These are phyloP conservation scores for Colletotrichum agaves DNA, from an alignment of 2,329 filamentous ascomycete species.

Conservation along the genomic window DNA sequence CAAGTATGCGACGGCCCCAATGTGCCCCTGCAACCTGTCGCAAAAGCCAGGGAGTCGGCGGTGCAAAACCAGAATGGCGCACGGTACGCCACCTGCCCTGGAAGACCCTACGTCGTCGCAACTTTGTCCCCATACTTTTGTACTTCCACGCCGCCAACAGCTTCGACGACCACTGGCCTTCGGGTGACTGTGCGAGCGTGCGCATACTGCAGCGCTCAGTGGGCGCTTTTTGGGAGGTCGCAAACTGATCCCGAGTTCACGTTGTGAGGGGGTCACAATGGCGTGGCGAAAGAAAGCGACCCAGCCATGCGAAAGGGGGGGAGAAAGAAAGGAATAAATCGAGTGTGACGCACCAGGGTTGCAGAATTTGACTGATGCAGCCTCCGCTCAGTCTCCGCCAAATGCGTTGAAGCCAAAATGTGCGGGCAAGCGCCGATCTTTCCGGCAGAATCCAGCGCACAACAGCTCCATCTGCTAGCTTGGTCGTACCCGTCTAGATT, in stretches of 20 bases:
- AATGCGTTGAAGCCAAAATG: conserved; percentile 33
- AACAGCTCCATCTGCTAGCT: conserved; percentile 26
- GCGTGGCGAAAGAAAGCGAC: conserved; percentile 35
- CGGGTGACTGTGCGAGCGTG: background rate
- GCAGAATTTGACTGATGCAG: conserved; percentile 36
- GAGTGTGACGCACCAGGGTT: conserved; percentile 37
- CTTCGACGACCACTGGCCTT: background rate
- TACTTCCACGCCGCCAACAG: conserved; percentile 12
- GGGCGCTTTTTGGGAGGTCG: background rate
- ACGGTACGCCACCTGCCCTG: conserved; percentile 27
- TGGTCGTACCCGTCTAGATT: conserved; percentile 6
- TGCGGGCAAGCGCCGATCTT: conserved; percentile 19
- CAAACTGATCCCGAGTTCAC: background rate
- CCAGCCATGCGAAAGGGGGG: conserved; percentile 27
- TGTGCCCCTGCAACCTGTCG: conserved; percentile 32
- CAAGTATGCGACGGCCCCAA: conserved; percentile 30
- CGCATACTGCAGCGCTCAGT: background rate
- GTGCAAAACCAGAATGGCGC: conserved; percentile 33
- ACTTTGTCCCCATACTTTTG: conserved; percentile 9
- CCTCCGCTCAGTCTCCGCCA: conserved; percentile 24
- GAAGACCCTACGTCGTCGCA: conserved; percentile 34
- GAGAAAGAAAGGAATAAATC: conserved; percentile 2
- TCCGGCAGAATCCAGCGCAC: conserved; percentile 30
- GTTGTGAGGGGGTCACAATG: conserved; percentile 17
- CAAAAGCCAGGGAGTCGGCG: conserved; percentile 26